A percentile compares a stretch with the other conserved stretches of the same genome.
Conservation (phyloP, 768 basidiomycete species). For the Boletus tomentosulus region DNA sequence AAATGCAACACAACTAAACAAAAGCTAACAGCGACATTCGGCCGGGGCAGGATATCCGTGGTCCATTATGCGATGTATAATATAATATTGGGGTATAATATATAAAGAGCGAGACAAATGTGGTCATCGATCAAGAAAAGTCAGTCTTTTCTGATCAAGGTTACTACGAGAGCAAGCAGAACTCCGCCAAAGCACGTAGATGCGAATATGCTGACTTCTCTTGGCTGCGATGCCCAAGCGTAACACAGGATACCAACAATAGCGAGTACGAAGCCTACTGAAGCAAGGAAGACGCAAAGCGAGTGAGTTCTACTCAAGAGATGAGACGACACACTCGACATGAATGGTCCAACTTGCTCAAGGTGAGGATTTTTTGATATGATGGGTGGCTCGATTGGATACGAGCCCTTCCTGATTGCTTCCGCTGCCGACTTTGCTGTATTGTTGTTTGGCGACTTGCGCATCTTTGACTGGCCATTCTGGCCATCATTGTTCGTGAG, state of each 20-base stretch:
- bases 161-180: conserved; percentile 19
- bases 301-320: conserved; percentile 47
- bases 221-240: conserved; percentile 46
- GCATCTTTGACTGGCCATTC: not conserved
- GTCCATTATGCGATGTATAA: not conserved
- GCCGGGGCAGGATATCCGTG: no score
- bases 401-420: not conserved
- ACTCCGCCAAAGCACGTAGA: conserved; percentile 37
- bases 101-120: no score
- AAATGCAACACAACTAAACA: no score
- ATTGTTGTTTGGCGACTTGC: not conserved
- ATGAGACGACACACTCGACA: conserved; percentile 35
- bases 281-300: conserved; percentile 45
- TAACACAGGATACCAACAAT: conserved; percentile 48
- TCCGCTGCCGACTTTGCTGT: not conserved
- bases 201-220: conserved; percentile 42
- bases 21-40: no score
- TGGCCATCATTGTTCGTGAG: not conserved
- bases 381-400: conserved; percentile 26
- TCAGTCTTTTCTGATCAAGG: conserved; percentile 1
- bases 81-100: not conserved
- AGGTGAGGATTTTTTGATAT: conserved; percentile 47
- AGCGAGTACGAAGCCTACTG: conserved; percentile 47
- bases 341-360: conserved; percentile 48
- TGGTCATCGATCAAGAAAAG: not conserved